Evolutionary conservation across 2,329 filamentous ascomycete species (phyloP).

Genomic region (Pyrenochaeta sp.): DNA sequence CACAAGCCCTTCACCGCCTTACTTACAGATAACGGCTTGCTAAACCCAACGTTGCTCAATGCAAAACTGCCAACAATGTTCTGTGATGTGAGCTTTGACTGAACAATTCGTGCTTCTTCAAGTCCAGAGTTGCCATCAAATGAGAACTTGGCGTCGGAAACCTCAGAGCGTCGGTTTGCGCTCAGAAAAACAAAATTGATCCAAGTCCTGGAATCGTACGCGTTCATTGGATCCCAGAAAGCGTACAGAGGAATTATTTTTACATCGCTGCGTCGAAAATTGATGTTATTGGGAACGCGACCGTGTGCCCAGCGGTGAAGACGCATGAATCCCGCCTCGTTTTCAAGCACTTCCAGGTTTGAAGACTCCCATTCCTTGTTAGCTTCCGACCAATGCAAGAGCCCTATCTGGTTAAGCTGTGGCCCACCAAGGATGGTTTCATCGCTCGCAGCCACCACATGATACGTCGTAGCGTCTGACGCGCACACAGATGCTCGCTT

Average conservation of each 20-base stretch:
- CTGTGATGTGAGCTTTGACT: slow-evolving; percentile 10
- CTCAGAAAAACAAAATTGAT: neutral
- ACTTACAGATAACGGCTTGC: neutral
- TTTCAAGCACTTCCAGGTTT: slow-evolving; percentile 4
- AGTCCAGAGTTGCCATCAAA: slow-evolving; percentile 1
- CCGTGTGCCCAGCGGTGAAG: neutral
- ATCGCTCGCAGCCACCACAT: neutral
- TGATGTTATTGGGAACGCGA: neutral
- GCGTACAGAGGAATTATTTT: slow-evolving; percentile 8
- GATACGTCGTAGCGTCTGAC: neutral
- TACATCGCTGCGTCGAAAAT: slow-evolving; percentile 1
- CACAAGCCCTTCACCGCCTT: neutral
- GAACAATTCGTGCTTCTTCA: slow-evolving; percentile 3
- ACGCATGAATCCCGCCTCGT: slow-evolving; percentile 1
- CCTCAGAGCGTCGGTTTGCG: neutral
- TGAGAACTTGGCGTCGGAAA: slow-evolving; percentile 1
- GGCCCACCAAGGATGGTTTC: slow-evolving; percentile 7
- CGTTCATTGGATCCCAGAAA: slow-evolving; percentile 2
- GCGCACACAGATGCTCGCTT: neutral
- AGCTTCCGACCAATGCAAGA: slow-evolving; percentile 3
- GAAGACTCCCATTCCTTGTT: slow-evolving; percentile 1
- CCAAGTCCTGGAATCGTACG: neutral
- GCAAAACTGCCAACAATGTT: slow-evolving; percentile 2
- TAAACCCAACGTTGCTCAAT: neutral
- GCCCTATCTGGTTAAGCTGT: neutral